Evolutionary conservation across 805 yeast species (phyloP), one percentile per base, ranked within the genome.

Genomic region (Zygoascus bituminiphila): DNA sequence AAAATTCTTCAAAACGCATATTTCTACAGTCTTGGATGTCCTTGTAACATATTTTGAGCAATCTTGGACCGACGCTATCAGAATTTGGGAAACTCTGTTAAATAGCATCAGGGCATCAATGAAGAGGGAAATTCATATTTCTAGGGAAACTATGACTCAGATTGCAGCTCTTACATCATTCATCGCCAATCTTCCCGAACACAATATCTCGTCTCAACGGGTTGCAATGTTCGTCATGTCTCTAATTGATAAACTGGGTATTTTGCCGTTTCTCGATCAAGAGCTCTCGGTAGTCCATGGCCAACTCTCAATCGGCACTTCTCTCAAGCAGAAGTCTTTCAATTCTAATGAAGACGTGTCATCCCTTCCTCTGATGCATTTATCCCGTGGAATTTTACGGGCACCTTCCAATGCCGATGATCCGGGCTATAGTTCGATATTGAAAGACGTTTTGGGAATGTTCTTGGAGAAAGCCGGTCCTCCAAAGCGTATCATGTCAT

Each of bases 51-150:
- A 17, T 15, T 41, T 17, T 25, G 22, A 24, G 2, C 10, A n/a
- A 20, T 26, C 44, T 15, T 41, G 44, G 44, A 5, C 39, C 39
- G 39, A 36, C 4, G 9, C 22, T 12, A 4, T 36, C 20, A 29
- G 9, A 29, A 7, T 15, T 12, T 39, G 42, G 42, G 17, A 20
- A 9, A 14, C 42, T 17, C 4, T 39, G 10, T 22, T 24, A 14
- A 14, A n/a, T 15, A 41, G n/a, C 17, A 24, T 41, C n/a, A 44
- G 36, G 29, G 12, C 33, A 2, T 23, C 47, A 9, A 40, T 45
- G 20, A 52, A 51, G 41, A 45, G 58, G 25, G 58, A 55, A 23
- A 50, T 55, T 25, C 47, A 51, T 19, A 41, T 47, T 12, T 49
- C 57, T 5, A 20, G 35, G 3, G 56, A 53, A 14, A 53, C 58